Conservation (phyloP, 2,329 filamentous ascomycete genomes). For the Chaetomiaceae sp. region DNA sequence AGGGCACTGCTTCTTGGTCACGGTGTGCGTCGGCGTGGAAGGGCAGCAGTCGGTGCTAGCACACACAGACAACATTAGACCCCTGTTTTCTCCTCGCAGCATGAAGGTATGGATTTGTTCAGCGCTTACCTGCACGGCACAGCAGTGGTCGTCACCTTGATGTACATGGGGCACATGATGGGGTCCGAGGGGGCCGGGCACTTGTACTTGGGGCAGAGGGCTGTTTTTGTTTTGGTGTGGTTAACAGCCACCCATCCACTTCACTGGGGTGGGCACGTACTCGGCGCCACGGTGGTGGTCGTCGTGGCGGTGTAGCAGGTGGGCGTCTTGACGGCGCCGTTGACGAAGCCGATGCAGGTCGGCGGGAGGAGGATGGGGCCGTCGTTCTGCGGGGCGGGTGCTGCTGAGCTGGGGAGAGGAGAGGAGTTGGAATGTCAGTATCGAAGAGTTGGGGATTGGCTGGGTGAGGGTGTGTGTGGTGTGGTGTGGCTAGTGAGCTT, state of each 20-base stretch:
- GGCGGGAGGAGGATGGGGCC: conserved; percentile 9
- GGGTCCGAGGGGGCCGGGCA: conserved; percentile 19
- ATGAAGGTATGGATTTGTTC: neutral
- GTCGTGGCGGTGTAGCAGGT: conserved; percentile 29
- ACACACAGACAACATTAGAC: neutral
- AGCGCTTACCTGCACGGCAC: conserved; percentile 32
- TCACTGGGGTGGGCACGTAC: neutral
- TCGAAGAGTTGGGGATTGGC: neutral
- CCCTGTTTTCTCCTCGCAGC: too few species aligned
- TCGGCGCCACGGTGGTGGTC: conserved; percentile 9
- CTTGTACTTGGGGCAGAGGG: neutral
- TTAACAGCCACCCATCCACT: too few species aligned
- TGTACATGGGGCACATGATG: conserved; percentile 30
- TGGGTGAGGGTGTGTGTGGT: neutral
- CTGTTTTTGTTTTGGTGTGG: neutral
- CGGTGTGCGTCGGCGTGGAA: conserved; percentile 31
- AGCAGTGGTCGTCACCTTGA: conserved; percentile 31
- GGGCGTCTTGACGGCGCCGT: conserved; percentile 11
- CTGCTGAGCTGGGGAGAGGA: conserved; percentile 10
- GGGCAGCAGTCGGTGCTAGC: conserved; percentile 36
- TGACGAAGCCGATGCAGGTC: conserved; percentile 2
- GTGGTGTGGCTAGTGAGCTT: neutral
- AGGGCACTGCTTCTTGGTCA: conserved; percentile 23
- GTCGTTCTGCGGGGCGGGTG: conserved; percentile 4
- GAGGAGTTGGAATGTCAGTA: neutral